Base-by-base conservation (phyloP, 1,284 basidiomycete genomes). In the Ustanciosporium gigantosporum region DNA sequence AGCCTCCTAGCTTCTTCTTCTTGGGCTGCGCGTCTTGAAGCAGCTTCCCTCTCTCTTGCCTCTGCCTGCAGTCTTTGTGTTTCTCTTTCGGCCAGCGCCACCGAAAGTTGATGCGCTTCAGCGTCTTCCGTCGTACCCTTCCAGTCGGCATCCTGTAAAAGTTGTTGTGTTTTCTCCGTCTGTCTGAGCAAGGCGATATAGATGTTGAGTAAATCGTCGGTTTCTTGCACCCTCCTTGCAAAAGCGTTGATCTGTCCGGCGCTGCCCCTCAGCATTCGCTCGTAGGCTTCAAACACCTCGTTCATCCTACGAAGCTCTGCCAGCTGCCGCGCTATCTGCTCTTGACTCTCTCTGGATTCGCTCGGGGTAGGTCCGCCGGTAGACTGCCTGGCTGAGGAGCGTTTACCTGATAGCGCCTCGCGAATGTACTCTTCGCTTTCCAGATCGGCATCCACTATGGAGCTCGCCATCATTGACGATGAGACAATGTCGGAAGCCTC, bases 161-260 rank as follows among this genome's bases (percentile, higher is more conserved):
- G 52, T 37, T 50, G 42, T 23, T 73, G 70, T 11, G 72, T 70
- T 31, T 68, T 55, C 31, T 74, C 60, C 4, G 70, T 61, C 34
- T 76, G 66, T 17, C 65, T 46, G 22, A 76, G 51, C 35, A 74
- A 41, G 19, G 53, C 57, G 25, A 74, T 66, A 49, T 76, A 76
- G 22, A 60, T 52, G 37, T 74, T 72, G 9, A 76, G 48, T 13
- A 76, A 52, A 23, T 58, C 56, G 47, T 74, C 62, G 4, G 74
- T 76, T 31, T 71, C 64, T 15, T 38, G 36, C 1, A 74, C 57
- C 11, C 62, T 60, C 11, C 35, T 35, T 6, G 72, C 57, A 34
- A 76, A 74, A 23, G 58, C 73, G n/a, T 71, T 66, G 25, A 76
- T 65, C 59, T 76, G 69, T 2, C 50, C 66, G 5, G 62, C 50